Conservation (phyloP, 805 yeast species). For the Nakazawaea wickerhamii region DNA sequence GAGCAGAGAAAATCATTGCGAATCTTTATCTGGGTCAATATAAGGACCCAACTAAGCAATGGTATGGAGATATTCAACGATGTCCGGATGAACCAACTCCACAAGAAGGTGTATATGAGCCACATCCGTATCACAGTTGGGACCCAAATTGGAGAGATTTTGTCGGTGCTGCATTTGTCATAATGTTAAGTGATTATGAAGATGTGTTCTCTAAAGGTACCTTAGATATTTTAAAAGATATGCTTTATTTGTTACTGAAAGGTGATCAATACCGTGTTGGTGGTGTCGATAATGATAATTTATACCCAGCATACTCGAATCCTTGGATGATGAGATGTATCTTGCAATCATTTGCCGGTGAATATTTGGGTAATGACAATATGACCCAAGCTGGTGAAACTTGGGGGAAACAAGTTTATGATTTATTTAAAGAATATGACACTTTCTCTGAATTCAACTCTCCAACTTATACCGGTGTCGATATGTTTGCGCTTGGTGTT, state of each 20-base stretch:
- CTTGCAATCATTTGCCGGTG: constrained; percentile 14
- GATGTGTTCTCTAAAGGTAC: constrained; percentile 10
- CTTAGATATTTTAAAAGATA: constrained; percentile 8
- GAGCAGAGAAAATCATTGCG: constrained; percentile 11
- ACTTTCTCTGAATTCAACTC: constrained; percentile 17
- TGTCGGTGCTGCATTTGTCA: constrained; percentile 15
- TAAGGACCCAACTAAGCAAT: constrained; percentile 15
- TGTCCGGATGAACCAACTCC: constrained; percentile 16
- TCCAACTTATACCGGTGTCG: constrained; percentile 17
- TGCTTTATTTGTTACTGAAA: constrained; percentile 12
- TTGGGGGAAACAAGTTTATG: constrained; percentile 13
- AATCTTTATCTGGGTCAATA: constrained; percentile 13
- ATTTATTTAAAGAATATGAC: constrained; percentile 11
- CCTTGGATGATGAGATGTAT: constrained; percentile 17
- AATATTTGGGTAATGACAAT: constrained; percentile 10
- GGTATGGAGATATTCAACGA: constrained; percentile 16
- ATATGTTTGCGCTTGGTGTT: constrained; percentile 15
- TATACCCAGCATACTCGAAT: constrained; percentile 14
- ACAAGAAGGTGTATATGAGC: constrained; percentile 14
- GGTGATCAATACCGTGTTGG: constrained; percentile 16
- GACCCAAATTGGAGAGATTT: constrained; percentile 16
- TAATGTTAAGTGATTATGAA: constrained; percentile 11
- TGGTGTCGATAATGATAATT: constrained; percentile 14
- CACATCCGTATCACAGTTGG: constrained; percentile 8
- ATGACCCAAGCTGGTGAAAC: constrained; percentile 14